Evolutionary conservation across 495 filamentous ascomycete species (phyloP).

Genomic region (Aspergillus nanangensis): DNA sequence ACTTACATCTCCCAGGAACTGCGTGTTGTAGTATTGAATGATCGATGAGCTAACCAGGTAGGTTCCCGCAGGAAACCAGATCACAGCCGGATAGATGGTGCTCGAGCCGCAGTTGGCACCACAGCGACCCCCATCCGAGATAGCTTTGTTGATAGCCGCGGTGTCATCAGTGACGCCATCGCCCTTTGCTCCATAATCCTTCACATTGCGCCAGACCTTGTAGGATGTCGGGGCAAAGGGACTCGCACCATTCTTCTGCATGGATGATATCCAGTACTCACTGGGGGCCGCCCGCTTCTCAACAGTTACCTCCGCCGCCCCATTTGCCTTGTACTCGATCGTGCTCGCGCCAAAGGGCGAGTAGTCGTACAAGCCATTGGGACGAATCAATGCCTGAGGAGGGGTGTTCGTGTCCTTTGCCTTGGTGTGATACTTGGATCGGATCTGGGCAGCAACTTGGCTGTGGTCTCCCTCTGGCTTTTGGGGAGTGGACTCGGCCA

Average conservation of each 20-base stretch:
- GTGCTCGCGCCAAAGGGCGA: not conserved
- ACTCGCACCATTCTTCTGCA: not conserved
- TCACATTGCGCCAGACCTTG: not conserved
- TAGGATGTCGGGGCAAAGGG: not conserved
- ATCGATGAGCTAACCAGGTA: conserved; percentile 50
- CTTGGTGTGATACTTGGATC: not conserved
- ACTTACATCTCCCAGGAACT: conserved; percentile 57
- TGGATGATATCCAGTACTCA: not conserved
- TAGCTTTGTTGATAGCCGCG: conserved; percentile 52
- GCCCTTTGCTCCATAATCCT: not conserved
- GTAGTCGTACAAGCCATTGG: not conserved
- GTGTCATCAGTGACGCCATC: conserved; percentile 19
- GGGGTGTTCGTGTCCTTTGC: not conserved
- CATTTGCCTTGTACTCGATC: not conserved
- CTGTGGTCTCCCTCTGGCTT: not conserved
- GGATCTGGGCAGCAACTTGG: not conserved
- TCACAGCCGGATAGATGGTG: conserved; percentile 47
- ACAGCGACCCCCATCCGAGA: conserved; percentile 43
- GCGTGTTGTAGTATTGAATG: conserved; percentile 47
- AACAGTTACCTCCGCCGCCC: not conserved
- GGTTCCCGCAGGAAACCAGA: conserved; percentile 57
- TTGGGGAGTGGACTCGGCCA: not conserved
- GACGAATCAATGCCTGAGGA: not conserved
- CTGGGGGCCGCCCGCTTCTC: not conserved
- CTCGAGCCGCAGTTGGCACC: conserved; percentile 29